Base-by-base conservation (phyloP, 768 basidiomycete genomes). In the Termitomyces sp. region DNA sequence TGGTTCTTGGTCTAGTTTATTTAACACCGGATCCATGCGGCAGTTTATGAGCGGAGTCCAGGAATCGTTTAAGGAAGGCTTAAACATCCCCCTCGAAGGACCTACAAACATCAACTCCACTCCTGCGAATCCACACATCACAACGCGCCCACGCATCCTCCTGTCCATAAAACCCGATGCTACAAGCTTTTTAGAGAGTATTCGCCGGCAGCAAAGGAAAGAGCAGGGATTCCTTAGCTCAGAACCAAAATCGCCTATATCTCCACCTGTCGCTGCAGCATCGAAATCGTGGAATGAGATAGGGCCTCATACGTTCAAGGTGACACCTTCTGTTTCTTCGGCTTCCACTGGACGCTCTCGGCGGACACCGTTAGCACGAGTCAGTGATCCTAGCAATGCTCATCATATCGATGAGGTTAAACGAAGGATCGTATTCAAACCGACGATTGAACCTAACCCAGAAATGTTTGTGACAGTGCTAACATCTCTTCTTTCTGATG, bases 1-100 rank as follows among this genome's bases (percentile, higher is more conserved):
- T 43, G 88, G 83, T 9, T 90, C 90, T 0, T 92, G 90, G 90
- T 87, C 88, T 0, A 90, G 83, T 62, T 64, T 92, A 11, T 88
- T 90, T 65, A 85, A 83, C 56, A 72, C 87, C 0, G 81, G 80
- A 17, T 79, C 75, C 42, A 74, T 90, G 69, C 77, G 85, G 26
- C 85, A 89, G 54, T 81, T 91, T 55, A 83, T 90, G 75, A 74
- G 75, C 11, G 81, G 84, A 32, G 73, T 82, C 28, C 79, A 82
- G 34, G 84, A 82, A 59, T 72, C 77, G 1, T 67, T 77, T 5
- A 75, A 74, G 50, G 75, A 77, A 7, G 74, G 74, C 11, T 69
- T 77, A 17, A 68, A 67, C 17, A 77, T 74, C 5, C 80, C 83
- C 8, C 63, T 71, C 3, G 76, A 76, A 40, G 76, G 71, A 11